Base-by-base conservation (phyloP, 108 stramenopile genomes). In the Pseudonitzschia delicatissima region DNA sequence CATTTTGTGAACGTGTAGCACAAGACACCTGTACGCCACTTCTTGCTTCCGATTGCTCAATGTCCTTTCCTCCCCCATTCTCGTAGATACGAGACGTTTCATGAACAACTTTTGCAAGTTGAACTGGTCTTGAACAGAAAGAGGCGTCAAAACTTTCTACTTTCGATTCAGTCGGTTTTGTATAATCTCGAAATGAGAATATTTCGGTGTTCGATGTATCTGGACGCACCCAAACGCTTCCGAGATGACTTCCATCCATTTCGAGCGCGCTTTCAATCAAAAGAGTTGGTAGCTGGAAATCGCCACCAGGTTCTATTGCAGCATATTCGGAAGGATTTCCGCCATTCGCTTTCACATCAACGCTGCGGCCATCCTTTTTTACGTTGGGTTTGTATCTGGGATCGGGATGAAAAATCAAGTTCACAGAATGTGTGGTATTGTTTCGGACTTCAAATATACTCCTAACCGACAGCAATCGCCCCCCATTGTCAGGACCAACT, bases 401-500 rank as follows among this genome's bases (percentile, higher is more conserved):
- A 71, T 90, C 80, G n/a, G 95, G 94, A 70, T 96, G 76, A 15
- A 82, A 62, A 8, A 85, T 64, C 45, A 96, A 45, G 36, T 67
- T 70, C 23, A 97, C 69, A 1, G 78, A 45, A 72, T 97, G 96
- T 44, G 84, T 73, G 4, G 95, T 96, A 48, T 83, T 91, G 74
- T 97, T 97, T 28, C 82, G 53, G 12, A 97, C 50, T 59, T 87
- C 77, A 73, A 97, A 96, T 15, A 86, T 74, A 37, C 87, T 90
- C 12, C 78, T 70, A 0, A 94, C 81, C 25, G 88, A 81, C 20
- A 96, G 60, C 60, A 91, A 84, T 44, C 96, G 73, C 20, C 96
- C 95, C 4, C 97, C 95, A 68, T 93, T 89, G 21, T 94, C 81
- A 17, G 87, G 83, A 8, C 81, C 77, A 34, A 98, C 93, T 57